Base-by-base conservation (phyloP, 306 rosid genomes). In the Vachellia collinsii region DNA sequence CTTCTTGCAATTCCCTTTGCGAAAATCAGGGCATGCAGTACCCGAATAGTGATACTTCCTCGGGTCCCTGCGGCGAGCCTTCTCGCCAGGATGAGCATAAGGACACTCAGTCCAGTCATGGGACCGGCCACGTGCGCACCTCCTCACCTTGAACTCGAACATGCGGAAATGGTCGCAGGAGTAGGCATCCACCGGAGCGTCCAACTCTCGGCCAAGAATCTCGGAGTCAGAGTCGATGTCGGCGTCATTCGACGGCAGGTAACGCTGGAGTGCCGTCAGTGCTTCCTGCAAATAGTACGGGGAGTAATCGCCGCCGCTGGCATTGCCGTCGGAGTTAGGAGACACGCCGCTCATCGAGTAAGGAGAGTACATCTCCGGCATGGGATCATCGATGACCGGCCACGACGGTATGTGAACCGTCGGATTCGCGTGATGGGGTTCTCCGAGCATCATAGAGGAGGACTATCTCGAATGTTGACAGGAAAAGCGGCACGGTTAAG, bases 41-140 rank as follows among this genome's bases (percentile, higher is more conserved):
- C 99, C 99, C 1, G 98, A 93, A 36, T 96, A 96, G 80, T 93
- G 97, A 6, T 62, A 96, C 87, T 90, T 91, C 65, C 98, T 86
- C 37, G 98, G 97, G 65, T 96, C 99, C 5, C 98, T 82, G 20
- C 99, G 92, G 72, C 98, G 97, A n/a, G 99, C 99, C 83, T 96
- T 96, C 86, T 96, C 99, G 8, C 99, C 99, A 1, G 98, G 99
- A 72, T 96, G 99, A 1, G 98, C 99, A 79, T 89, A 96, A 11
- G 99, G 99, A 72, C 99, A 96, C 90, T 96, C 98, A 1, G 99
- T 96, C 99, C 99, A 96, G 90, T 96, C 99, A 47, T 96, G 99
- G 1, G 99, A 96, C 71, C 97, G 83, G 0, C 98, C 99, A n/a
- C 98, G 91, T 0, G 97, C 91, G 77, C 99, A 96, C 43, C 91